phyloP scores from a whole-genome alignment of 116 monocot species.

The Trichopus zeylanicus region DNA sequence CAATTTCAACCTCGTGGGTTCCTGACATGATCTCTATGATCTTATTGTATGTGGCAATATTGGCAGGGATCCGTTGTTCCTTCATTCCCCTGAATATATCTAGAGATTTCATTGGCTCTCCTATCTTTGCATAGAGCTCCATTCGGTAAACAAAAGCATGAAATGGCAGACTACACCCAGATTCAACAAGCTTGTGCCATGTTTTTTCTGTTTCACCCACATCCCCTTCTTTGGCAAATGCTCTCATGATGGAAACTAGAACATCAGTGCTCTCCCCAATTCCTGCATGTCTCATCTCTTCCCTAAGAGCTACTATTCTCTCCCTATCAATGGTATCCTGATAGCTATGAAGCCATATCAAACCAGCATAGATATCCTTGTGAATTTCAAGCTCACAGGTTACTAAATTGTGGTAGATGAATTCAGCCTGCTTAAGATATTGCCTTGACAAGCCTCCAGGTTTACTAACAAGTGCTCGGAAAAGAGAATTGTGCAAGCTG shows the following conservation, averaged over 20 bases:
- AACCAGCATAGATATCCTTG: slow-evolving; percentile 70
- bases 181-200: slow-evolving; percentile 54
- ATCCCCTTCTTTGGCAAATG: slow-evolving; percentile 66
- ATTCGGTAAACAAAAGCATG: slow-evolving; percentile 73
- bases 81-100: slow-evolving; percentile 74
- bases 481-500: slow-evolving; percentile 85
- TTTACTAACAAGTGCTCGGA: slow-evolving; percentile 53
- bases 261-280: slow-evolving; percentile 57
- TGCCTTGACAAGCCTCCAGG: slow-evolving; percentile 42
- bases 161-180: slow-evolving; percentile 38
- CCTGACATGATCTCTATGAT: slow-evolving; percentile 82
- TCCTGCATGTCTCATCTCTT: slow-evolving; percentile 48
- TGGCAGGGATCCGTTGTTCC: slow-evolving; percentile 15
- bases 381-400: slow-evolving; percentile 45
- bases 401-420: slow-evolving; percentile 65
- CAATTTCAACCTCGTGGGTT: slow-evolving; percentile 36
- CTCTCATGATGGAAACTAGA: slow-evolving; percentile 69
- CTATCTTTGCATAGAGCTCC: slow-evolving; percentile 57
- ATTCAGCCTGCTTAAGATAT: slow-evolving; percentile 74
- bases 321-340: slow-evolving; percentile 68
- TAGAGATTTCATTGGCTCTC: slow-evolving; percentile 65
- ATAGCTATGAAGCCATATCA: slow-evolving; percentile 90
- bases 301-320: slow-evolving; percentile 48
- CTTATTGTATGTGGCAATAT: slow-evolving; percentile 57
- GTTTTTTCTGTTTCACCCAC: slow-evolving; percentile 52